Conservation (phyloP, 106 monocot species). For the Iris macrosiphon region DNA sequence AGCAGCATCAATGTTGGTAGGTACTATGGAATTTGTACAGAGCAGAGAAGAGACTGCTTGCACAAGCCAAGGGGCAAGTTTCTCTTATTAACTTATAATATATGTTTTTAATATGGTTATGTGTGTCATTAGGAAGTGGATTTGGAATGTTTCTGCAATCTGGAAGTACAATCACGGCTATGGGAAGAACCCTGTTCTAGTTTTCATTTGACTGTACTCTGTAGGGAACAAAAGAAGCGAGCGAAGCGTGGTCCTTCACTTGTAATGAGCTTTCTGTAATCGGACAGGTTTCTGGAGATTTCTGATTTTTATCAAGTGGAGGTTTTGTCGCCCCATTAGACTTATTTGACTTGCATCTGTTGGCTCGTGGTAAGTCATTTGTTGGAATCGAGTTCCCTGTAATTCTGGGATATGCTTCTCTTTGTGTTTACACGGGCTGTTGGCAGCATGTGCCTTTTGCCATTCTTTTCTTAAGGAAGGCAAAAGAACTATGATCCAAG, state of each 20-base stretch:
- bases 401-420: no score
- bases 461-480: no score
- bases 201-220: not conserved
- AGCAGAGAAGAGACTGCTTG: constrained; percentile 19
- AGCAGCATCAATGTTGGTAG: constrained; percentile 2
- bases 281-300: no score
- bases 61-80: constrained; percentile 7
- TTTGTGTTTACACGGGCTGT: no score
- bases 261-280: not conserved
- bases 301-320: no score
- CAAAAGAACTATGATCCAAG: no score
- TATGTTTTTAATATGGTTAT: constrained; percentile 5
- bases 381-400: no score
- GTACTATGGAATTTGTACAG: constrained; percentile 32
- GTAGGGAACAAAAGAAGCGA: not conserved
- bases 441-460: no score
- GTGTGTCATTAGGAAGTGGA: constrained; percentile 8
- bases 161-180: not conserved
- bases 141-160: constrained; percentile 2
- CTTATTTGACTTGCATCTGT: no score
- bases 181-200: not conserved
- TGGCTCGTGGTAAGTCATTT: no score
- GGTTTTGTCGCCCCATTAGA: no score
- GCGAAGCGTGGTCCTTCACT: not conserved
- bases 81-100: constrained; percentile 4